Evolutionary conservation across 352 stramenopile genomes (phyloP), one percentile per base, ranked within the genome.

Genomic region (Nothophytophthora sp.): DNA sequence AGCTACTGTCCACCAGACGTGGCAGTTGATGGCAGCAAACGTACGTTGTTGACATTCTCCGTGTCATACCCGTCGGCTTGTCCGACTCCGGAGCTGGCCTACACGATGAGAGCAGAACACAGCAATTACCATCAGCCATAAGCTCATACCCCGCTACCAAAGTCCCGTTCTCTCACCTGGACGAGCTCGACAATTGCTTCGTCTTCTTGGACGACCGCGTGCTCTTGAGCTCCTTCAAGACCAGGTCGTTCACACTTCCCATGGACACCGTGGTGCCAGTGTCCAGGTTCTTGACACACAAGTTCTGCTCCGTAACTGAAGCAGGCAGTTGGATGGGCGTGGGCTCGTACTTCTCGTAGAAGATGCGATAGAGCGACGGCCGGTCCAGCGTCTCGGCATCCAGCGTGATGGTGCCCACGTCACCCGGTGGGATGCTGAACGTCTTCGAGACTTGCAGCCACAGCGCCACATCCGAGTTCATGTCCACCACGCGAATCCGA

Each of bases 401-500:
- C 15, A 95, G 65, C 1, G 80, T 93, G 55, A 95, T 92, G 15
- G 80, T 82, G 2, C 85, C 85, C 32, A 93, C 73, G 29, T 85
- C 60, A 3, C 82, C 83, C 48, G 85, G 82, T 32, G 81, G 85
- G 16, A 92, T 90, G 40, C 55, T 76, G 45, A 95, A 92, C 12
- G 63, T 93, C 54, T 92, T 92, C 1, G 82, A 92, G 10, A 86
- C 80, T 70, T 95, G 85, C n/a, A 90, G 61, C 83, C 82, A 95
- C 5, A 92, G 55, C 15, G 85, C 59, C 13, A 88, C 69, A 19
- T 90, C 72, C 50, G 83, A 83, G 30, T 93, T 90, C 70, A 93
- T 81, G 58, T 95, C 81, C n/a, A 95, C 76, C 15, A 95, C 72
- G 23, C 85, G 85, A 38, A 95, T 86, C 13, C 85, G 81, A 51